phyloP scores from a whole-genome alignment of 1,284 basidiomycete genomes.

The Lentinus polychrous region DNA sequence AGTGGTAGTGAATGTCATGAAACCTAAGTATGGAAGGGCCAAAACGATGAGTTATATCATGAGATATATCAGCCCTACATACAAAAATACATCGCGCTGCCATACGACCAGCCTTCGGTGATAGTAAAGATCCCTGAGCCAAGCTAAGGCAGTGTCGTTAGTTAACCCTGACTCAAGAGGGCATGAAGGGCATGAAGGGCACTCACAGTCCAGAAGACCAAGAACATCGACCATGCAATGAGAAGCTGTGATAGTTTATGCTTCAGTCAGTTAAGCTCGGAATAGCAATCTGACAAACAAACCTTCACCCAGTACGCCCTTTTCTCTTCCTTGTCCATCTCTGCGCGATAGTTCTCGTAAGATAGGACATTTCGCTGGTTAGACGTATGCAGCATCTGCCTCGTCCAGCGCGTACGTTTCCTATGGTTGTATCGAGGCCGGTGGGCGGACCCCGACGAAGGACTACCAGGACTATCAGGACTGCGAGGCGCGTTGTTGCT shows the following conservation, averaged over 20 bases:
- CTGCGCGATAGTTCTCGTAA: slow-evolving; percentile 19
- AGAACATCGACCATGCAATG: slow-evolving; percentile 42
- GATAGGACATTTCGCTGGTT: slow-evolving; percentile 9
- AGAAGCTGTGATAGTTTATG: slow-evolving; percentile 26
- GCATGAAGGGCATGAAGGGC: neutral
- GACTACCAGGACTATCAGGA: too few relatives aligned
- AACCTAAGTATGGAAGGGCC: slow-evolving; percentile 16
- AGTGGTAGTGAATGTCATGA: slow-evolving; percentile 59
- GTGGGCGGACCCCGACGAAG: too few relatives aligned
- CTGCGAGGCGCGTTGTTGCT: neutral
- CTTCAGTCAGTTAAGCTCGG: too few relatives aligned
- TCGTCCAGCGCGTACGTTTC: neutral
- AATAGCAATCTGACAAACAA: too few relatives aligned
- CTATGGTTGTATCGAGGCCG: neutral
- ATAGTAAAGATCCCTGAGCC: slow-evolving; percentile 49
- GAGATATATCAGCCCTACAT: slow-evolving; percentile 20
- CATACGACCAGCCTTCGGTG: slow-evolving; percentile 48
- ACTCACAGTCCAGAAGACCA: slow-evolving; percentile 51
- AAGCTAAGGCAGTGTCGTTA: slow-evolving; percentile 24
- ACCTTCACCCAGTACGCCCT: slow-evolving; percentile 44
- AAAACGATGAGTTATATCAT: slow-evolving; percentile 14
- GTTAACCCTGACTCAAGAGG: neutral
- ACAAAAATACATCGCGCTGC: slow-evolving; percentile 67
- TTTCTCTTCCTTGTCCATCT: slow-evolving; percentile 32
- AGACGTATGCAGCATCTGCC: neutral